Evolutionary conservation across 2,329 filamentous ascomycete species (phyloP), one percentile per base, ranked within the genome.

Genomic region (Alternaria postmessia): DNA sequence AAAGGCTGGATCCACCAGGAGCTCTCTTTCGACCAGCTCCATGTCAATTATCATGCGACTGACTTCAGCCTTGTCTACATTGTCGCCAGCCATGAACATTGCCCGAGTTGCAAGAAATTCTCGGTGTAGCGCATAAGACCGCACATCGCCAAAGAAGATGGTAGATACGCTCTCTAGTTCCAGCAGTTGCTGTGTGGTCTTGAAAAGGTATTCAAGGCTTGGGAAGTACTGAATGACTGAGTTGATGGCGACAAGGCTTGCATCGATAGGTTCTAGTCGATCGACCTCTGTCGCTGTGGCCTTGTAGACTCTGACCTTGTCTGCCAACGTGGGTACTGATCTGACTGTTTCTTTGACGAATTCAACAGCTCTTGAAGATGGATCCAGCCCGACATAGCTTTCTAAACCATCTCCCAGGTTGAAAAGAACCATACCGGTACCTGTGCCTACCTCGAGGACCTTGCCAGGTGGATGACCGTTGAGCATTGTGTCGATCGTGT

Each of bases 171-270:
- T 47, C 2, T 43, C 14, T 11, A 56, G n/a, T 1, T 44, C 12
- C 5, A 62, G 44, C 0, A 64, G 28, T 1, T 55, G 22, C 34
- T 48, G 5, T 1, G 57, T 28, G 5, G 57, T 51, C 2, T 54
- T 41, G 51, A 57, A 53, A 3, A 64, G 55, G 32, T 64, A 64
- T 3, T 62, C 62, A 20, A 53, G 54, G 41, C 59, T 62, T 7
- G 62, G 62, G 20, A 64, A 64, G 32, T 64, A 62, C 24, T 64
- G 58, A 11, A 54, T 54, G 2, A 64, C 61, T 2, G 61, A 64
- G 42, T 64, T 64, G 2, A 61, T 16, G 32, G 57, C 39, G 9
- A 56, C 47, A 9, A 52, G 20, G 4, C 56, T 28, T 5, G 47
- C 36, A n/a, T 5, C 20, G 18, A 41, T 14, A 7, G 20, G 32